Evolutionary conservation across 2,329 filamentous ascomycete genomes (phyloP), one percentile per base, ranked within the genome.

Genomic region (Neopestalotiopsis rosae): DNA sequence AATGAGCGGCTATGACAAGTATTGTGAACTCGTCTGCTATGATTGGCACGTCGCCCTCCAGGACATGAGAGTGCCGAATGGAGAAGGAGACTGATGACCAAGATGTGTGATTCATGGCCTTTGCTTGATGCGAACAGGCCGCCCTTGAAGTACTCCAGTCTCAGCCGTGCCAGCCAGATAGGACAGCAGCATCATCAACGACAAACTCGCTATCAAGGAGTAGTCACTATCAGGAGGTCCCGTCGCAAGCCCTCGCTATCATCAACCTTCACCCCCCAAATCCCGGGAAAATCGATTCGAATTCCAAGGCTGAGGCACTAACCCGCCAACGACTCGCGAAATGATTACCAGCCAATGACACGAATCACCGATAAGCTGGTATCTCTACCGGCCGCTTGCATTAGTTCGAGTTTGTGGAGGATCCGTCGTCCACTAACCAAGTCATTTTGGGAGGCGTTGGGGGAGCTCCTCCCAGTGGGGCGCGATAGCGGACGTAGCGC

Each of bases 391-490:
- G 45, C 45, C 45, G 45, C 45, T 52, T 52, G 45, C 45, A 52
- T 52, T 52, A 52, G 45, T n/a, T 52, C n/a, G 45, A 17, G 14
- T 20, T 52, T 52, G 57, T 59, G 57, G 24, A 59, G 24, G 57
- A 59, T 34, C 30, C 57, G 57, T 14, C 57, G 57, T 34, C 57
- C 12, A 10, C 57, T 13, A 59, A 59, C 13, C 24, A 34, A 59
- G 57, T 59, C 56, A 24, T 58, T 28, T 34, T 13, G 57, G 20
- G 24, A 5, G 57, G 24, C 28, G 13, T 59, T 59, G 28, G 32
- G 61, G 61, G 61, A 63, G 61, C 61, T 63, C 61, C 61, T 63
- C 61, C 61, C 34, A 7, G 61, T 63, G 61, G 61, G 61, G 61
- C n/a, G 20, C 20, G 61, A 63, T 61, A 61, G 28, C 28, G 5